Conservation (phyloP, 495 filamentous ascomycete genomes). For the Podospora comata region DNA sequence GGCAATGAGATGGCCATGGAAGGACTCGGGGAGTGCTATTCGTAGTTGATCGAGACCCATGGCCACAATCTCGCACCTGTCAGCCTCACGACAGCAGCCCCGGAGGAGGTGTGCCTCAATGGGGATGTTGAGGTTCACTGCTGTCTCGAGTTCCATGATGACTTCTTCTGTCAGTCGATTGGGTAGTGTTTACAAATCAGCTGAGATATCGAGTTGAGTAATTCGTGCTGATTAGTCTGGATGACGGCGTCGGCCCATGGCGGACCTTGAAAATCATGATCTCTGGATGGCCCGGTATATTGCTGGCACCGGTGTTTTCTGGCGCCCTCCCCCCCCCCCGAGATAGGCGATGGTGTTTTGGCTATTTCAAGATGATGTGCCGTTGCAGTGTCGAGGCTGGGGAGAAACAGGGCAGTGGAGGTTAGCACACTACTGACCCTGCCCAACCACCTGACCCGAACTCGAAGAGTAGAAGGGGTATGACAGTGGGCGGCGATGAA, state of each 20-base stretch:
- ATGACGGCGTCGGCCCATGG: conserved; percentile 19
- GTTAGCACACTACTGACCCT: not conserved
- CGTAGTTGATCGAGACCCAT: conserved; percentile 42
- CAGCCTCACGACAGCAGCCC: conserved; percentile 46
- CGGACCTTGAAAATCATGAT: conserved; percentile 21
- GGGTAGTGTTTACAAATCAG: not conserved
- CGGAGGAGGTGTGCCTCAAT: conserved; percentile 39
- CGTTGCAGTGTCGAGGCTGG: too few relatives aligned
- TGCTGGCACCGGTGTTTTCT: not conserved
- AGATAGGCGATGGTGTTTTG: not conserved
- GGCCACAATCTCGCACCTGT: conserved; percentile 42
- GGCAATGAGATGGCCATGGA: conserved; percentile 42
- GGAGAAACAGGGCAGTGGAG: not conserved
- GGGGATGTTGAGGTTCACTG: conserved; percentile 12
- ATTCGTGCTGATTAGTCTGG: conserved; percentile 1
- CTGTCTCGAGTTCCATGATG: conserved; percentile 23
- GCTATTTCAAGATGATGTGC: not conserved
- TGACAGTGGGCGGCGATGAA: not conserved
- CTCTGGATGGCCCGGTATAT: not conserved
- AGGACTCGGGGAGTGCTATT: conserved; percentile 36
- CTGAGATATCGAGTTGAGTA: not conserved
- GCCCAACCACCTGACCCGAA: not conserved
- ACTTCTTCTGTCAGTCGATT: not conserved
- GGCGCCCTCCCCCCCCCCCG: too few relatives aligned
- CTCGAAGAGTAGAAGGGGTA: not conserved